A percentile compares a stretch with the other conserved stretches of the same genome.
Conservation (phyloP, 2,329 filamentous ascomycete genomes). For the Myrmaecium sp. region DNA sequence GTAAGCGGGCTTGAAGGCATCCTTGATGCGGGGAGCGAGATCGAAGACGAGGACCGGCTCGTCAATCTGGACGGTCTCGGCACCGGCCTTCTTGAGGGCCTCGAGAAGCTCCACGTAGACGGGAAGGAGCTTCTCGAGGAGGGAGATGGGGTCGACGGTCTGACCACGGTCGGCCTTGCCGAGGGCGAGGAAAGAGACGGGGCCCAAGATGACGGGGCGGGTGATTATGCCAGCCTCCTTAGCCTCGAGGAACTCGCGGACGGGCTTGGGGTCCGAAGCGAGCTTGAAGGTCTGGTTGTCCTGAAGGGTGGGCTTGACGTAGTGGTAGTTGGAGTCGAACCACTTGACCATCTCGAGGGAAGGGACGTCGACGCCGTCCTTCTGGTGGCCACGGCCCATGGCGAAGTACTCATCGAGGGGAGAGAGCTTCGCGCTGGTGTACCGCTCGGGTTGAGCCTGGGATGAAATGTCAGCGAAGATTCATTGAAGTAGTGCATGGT, state of each 20-base stretch:
- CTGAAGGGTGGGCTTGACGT: constrained; percentile 97
- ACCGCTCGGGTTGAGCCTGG: constrained; percentile 83
- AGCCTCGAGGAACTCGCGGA: constrained; percentile 86
- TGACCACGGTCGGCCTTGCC: constrained; percentile 97
- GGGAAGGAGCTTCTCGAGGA: constrained; percentile 83
- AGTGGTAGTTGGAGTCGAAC: constrained; percentile 99
- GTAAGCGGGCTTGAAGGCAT: constrained; percentile 94
- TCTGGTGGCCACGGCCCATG: constrained; percentile 98
- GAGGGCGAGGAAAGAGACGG: constrained; percentile 92
- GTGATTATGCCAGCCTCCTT: constrained; percentile 92
- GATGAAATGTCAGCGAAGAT: constrained; percentile 9
- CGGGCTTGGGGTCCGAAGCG: constrained; percentile 72
- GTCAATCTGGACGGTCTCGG: constrained; percentile 93
- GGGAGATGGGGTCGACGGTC: constrained; percentile 79
- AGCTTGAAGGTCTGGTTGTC: constrained; percentile 96
- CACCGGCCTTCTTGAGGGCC: constrained; percentile 91
- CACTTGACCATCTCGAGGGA: constrained; percentile 99
- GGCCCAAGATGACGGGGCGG: constrained; percentile 85
- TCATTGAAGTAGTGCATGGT: neutral
- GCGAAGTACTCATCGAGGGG: constrained; percentile 95
- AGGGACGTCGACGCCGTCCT: constrained; percentile 82
- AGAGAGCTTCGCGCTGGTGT: constrained; percentile 77
- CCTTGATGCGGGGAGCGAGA: constrained; percentile 76
- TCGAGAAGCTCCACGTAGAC: constrained; percentile 85
- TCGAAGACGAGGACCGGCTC: constrained; percentile 96